Percentiles rank a stretch among this genome's conserved stretches.
Conservation (phyloP, 1,284 basidiomycete species). For the Schizophyllum amplum region DNA sequence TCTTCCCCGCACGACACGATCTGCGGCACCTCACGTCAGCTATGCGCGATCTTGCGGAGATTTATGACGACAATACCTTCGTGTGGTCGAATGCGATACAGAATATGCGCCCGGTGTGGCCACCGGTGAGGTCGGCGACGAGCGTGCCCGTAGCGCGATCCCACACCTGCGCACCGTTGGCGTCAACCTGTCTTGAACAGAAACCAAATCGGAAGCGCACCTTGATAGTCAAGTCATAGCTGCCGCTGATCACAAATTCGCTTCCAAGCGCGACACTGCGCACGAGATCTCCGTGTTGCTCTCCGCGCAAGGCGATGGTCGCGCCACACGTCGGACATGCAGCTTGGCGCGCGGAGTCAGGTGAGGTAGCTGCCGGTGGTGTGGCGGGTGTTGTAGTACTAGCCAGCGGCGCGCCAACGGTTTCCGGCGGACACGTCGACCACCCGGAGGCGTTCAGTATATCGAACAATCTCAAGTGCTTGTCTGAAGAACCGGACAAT, state of each 20-base stretch:
- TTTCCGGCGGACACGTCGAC: constrained; percentile 58
- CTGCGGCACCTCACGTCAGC: constrained; percentile 37
- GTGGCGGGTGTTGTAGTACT: constrained; percentile 14
- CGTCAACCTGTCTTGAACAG: background rate
- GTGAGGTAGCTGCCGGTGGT: constrained; percentile 10
- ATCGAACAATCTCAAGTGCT: constrained; percentile 65
- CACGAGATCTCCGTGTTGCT: constrained; percentile 66
- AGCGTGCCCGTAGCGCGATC: constrained; percentile 63
- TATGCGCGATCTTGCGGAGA: too few species aligned
- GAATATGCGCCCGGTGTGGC: constrained; percentile 76
- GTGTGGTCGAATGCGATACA: constrained; percentile 71
- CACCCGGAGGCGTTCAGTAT: constrained; percentile 57
- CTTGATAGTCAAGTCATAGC: constrained; percentile 83
- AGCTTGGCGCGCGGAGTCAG: constrained; percentile 3
- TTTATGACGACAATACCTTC: constrained; percentile 40
- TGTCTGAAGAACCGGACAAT: constrained; percentile 81
- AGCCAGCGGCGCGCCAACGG: constrained; percentile 24
- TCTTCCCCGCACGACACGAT: constrained; percentile 75
- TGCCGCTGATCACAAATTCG: constrained; percentile 72
- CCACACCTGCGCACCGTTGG: constrained; percentile 52
- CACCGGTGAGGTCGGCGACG: constrained; percentile 64
- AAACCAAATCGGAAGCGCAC: constrained; percentile 26
- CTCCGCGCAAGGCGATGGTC: constrained; percentile 16
- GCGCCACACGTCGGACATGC: constrained; percentile 11
- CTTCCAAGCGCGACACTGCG: constrained; percentile 68